phyloP scores from a whole-genome alignment of 768 basidiomycete species.

The Scleroderma citrinum region DNA sequence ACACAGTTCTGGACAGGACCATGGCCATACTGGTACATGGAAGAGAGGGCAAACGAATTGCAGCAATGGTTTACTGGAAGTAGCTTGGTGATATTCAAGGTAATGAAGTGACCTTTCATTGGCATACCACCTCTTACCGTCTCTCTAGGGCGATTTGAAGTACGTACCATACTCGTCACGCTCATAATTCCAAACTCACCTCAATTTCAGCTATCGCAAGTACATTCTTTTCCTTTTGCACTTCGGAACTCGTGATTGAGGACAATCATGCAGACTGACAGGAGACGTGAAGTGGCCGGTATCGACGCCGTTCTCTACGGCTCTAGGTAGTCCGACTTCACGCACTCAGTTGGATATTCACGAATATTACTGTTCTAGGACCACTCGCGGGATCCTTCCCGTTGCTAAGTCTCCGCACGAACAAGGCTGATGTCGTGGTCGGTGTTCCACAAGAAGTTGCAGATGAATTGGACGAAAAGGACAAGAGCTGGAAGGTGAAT shows the following conservation, averaged over 20 bases:
- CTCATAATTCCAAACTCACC: slow-evolving; percentile 1
- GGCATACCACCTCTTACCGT: not conserved
- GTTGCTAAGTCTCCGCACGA: slow-evolving; percentile 80
- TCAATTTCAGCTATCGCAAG: slow-evolving; percentile 68
- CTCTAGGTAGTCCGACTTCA: slow-evolving; percentile 48
- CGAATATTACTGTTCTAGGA: slow-evolving; percentile 35
- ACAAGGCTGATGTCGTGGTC: slow-evolving; percentile 92
- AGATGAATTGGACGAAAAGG: slow-evolving; percentile 58
- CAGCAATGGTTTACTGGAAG: slow-evolving; percentile 47
- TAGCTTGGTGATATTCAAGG: slow-evolving; percentile 82
- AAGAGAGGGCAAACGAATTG: slow-evolving; percentile 43
- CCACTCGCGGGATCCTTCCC: slow-evolving; percentile 77
- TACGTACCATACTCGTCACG: slow-evolving; percentile 33
- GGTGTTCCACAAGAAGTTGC: slow-evolving; percentile 65
- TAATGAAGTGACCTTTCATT: slow-evolving; percentile 17
- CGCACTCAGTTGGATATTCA: not conserved
- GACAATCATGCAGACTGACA: slow-evolving; percentile 54
- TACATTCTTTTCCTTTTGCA: slow-evolving; percentile 30
- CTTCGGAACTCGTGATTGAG: slow-evolving; percentile 1
- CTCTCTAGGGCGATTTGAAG: slow-evolving; percentile 80
- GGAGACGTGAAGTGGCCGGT: slow-evolving; percentile 88
- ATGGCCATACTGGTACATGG: slow-evolving; percentile 74
- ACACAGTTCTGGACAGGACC: slow-evolving; percentile 69
- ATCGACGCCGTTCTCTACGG: slow-evolving; percentile 65
- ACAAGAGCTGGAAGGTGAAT: slow-evolving; percentile 69